Evolutionary conservation across 257 asterid species (phyloP), one percentile per base, ranked within the genome.

Genomic region (Vinca minor): DNA sequence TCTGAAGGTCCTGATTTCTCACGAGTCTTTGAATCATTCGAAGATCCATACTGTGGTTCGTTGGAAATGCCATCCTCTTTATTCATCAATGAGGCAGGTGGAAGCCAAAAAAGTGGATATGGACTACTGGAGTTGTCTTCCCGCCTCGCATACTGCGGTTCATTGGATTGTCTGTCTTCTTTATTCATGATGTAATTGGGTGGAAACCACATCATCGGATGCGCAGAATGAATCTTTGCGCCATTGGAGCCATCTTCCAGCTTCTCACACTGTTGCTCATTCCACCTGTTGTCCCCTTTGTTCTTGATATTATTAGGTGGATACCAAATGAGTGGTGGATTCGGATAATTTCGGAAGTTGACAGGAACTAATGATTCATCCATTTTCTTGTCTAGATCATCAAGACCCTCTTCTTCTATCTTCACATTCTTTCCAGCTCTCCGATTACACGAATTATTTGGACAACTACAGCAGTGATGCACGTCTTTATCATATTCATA

Each of bases 391-490:
- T 55, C 81, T 32, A n/a, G n/a, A 21, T 71, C 79, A 56, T 71
- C 79, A 56, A 79, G 78, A 12, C 74, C 83, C 61, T 70, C 82
- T 65, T 85, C 95, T 62, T 77, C 87, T 73, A 83, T 74, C 74
- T 71, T 84, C 14, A 83, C 53, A 47, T 34, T 71, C 15, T 53
- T 75, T 63, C 69, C 81, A 35, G 68, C 87, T 55, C 32, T 81
- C 63, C 4, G 62, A 17, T 64, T 66, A 34, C 64, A 42, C 6
- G 39, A 45, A 49, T 84, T 83, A 69, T 84, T 77, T 23, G 71
- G 72, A 63, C 91, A 84, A 18, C 86, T 87, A 9, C 87, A 80
- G 14, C 85, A 86, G 49, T 78, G 87, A 3, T 74, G 73, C 69
- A 71, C 59, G 36, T 71, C 65, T 64, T 77, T 78, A 18, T 72